A percentile compares a stretch with the other conserved stretches of the same genome.
phyloP scores from a whole-genome alignment of 306 rosid species.

The Glycine tomentella region DNA sequence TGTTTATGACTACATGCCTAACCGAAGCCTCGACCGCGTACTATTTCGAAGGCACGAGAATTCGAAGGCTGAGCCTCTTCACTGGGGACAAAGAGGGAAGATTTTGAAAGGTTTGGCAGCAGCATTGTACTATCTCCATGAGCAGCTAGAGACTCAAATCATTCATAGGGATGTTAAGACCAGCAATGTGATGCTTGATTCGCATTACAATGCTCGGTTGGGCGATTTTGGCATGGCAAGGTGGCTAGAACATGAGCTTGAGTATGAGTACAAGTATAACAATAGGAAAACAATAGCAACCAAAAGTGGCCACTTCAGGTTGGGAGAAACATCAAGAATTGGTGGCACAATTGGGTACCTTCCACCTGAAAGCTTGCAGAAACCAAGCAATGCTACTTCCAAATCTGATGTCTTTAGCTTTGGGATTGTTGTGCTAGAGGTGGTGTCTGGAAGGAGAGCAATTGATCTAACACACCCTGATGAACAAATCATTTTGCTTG shows the following conservation, averaged over 20 bases:
- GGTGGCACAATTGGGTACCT: slow-evolving; percentile 97
- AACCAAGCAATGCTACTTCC: slow-evolving; percentile 70
- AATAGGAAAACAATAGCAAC: slow-evolving; percentile 53
- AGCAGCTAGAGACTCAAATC: slow-evolving; percentile 85
- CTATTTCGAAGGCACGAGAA: slow-evolving; percentile 67
- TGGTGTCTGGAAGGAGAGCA: slow-evolving; percentile 87
- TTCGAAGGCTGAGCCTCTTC: slow-evolving; percentile 50
- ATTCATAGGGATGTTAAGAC: slow-evolving; percentile 92
- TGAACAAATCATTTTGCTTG: slow-evolving; percentile 83
- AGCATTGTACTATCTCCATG: slow-evolving; percentile 86
- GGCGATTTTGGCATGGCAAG: slow-evolving; percentile 97
- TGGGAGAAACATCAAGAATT: slow-evolving; percentile 81
- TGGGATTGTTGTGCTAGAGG: slow-evolving; percentile 88
- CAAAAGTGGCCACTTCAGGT: slow-evolving; percentile 63
- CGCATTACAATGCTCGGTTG: slow-evolving; percentile 79
- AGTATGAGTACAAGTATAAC: slow-evolving; percentile 57
- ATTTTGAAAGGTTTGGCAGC: slow-evolving; percentile 82
- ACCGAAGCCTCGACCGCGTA: slow-evolving; percentile 82
- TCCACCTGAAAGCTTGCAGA: slow-evolving; percentile 90
- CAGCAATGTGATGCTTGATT: slow-evolving; percentile 94
- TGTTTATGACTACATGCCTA: slow-evolving; percentile 94
- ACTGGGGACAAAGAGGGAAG: slow-evolving; percentile 67
- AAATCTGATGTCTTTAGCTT: slow-evolving; percentile 96
- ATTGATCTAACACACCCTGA: slow-evolving; percentile 79
- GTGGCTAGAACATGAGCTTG: slow-evolving; percentile 93